Base-by-base conservation (phyloP, 2,329 filamentous ascomycete genomes). In the Stagonosporopsis tanaceti region DNA sequence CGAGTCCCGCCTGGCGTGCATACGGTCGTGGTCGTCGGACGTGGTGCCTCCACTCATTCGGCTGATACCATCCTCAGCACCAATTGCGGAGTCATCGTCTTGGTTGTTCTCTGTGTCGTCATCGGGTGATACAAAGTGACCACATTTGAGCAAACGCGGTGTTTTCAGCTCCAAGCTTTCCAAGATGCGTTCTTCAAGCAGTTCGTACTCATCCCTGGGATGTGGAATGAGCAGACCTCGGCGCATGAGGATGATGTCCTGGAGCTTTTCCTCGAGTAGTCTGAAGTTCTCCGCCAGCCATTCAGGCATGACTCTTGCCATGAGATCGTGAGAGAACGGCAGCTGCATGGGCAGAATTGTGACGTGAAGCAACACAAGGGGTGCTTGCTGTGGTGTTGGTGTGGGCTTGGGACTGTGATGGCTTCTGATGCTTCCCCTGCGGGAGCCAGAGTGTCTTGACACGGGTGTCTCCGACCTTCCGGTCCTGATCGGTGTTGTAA, bases 191-290 rank as follows among this genome's bases (percentile, higher is more conserved):
- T 93, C 91, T 76, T 94, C 90, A 0, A 95, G 82, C 54, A 92
- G 78, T 73, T 93, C 91, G 68, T 91, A 94, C 72, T 93, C 91
- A 53, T 89, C 89, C 64, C 91, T 86, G 1, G 91, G 91, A 70
- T 95, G 92, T 2, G 90, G 86, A 7, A 95, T 82, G 40, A 95
- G 79, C 32, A 95, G 83, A 2, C 90, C 91, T 22, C 91, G 84
- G 69, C 90, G 85, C 62, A 90, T 82, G 11, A 77, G 60, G 12
- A 93, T 86, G 0, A 89, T 91, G 47, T 92, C 89, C 1, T 86
- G 87, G 4, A 91, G 81, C 57, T 89, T 88, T 50, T 90, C 87
- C 62, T 88, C 86, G 2, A 94, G 79, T 56, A 89, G 79, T 42
- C 85, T 84, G 84, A 87, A 91, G 30, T 86, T 85, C 60, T 87